Evolutionary conservation across 2,329 filamentous ascomycete genomes (phyloP).

Genomic region (Daldinia sp.): DNA sequence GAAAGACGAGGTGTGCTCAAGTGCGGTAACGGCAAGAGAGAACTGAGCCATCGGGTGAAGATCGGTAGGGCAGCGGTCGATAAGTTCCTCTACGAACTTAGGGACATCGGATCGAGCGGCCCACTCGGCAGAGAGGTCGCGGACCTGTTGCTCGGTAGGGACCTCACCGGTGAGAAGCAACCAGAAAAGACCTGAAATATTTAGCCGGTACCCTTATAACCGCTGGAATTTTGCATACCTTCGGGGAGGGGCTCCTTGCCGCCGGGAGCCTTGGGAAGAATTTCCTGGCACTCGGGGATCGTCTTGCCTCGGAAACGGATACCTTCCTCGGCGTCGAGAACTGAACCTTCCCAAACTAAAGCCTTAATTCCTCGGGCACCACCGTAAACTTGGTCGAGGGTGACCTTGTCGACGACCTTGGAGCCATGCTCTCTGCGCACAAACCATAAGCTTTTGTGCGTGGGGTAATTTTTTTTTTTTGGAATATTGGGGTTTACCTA

Average conservation of each 20-base stretch:
- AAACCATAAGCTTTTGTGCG: conserved; percentile 19
- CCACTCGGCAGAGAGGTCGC: conserved; percentile 98
- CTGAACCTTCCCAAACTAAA: conserved; percentile 98
- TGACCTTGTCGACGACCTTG: conserved; percentile 97
- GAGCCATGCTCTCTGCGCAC: conserved; percentile 83
- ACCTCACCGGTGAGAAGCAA: conserved; percentile 98
- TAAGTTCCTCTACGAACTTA: conserved; percentile 99
- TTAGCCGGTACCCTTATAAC: conserved; percentile 20
- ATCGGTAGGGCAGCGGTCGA: conserved; percentile 98
- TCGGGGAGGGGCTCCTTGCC: conserved; percentile 97
- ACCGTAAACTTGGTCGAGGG: conserved; percentile 98
- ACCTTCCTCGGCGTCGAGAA: conserved; percentile 98
- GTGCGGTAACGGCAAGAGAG: conserved; percentile 95
- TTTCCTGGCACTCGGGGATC: conserved; percentile 97
- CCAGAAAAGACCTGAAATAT: conserved; percentile 85
- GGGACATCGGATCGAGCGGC: conserved; percentile 96
- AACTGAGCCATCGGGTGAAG: conserved; percentile 99
- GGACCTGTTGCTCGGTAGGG: conserved; percentile 97
- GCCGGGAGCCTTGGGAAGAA: conserved; percentile 96
- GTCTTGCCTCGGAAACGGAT: conserved; percentile 99
- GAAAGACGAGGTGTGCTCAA: conserved; percentile 98
- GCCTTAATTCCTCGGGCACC: conserved; percentile 99
- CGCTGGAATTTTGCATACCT: conserved; percentile 62
- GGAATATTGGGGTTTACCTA: conserved; percentile 61
- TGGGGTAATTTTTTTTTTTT: conserved; percentile 20